A percentile compares a stretch with the other conserved stretches of the same genome.
Evolutionary conservation across 306 rosid genomes (phyloP).

Genomic region (Trichosanthes cucumerina): DNA sequence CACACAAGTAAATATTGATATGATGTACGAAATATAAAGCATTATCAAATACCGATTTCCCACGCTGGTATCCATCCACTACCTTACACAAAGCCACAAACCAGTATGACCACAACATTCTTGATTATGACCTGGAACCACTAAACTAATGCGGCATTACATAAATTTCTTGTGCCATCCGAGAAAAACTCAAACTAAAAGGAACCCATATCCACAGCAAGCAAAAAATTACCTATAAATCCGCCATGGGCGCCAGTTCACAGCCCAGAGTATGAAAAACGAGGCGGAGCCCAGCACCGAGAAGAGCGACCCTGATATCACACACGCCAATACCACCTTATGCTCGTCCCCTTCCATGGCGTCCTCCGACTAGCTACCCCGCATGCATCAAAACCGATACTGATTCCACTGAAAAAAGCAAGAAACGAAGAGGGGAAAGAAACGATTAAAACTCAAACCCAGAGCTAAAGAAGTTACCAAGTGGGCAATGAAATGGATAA

Average conservation of each 20-base stretch:
- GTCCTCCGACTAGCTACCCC: slow-evolving; percentile 29
- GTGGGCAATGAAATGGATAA: neutral
- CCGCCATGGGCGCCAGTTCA: slow-evolving; percentile 99
- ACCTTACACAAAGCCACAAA: neutral
- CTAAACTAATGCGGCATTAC: neutral
- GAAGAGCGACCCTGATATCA: slow-evolving; percentile 81
- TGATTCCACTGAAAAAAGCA: slow-evolving; percentile 1
- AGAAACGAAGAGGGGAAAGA: neutral
- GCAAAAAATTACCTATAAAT: slow-evolving; percentile 58
- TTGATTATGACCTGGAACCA: neutral
- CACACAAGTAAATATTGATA: neutral
- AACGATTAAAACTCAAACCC: slow-evolving; percentile 12
- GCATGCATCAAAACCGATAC: slow-evolving; percentile 49
- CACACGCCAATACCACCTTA: slow-evolving; percentile 60
- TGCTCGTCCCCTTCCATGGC: slow-evolving; percentile 78
- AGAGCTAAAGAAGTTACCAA: slow-evolving; percentile 3
- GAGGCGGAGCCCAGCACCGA: slow-evolving; percentile 71
- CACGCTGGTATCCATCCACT: neutral
- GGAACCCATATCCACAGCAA: neutral
- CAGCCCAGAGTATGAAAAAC: slow-evolving; percentile 80
- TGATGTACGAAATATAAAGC: neutral
- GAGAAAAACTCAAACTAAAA: neutral
- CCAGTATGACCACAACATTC: neutral
- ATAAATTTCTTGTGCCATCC: neutral
- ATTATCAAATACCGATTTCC: neutral